These are phyloP conservation scores for Rhodotorula sp. DNA, from an alignment of 1,284 basidiomycete genomes.

Conservation along the genomic window DNA sequence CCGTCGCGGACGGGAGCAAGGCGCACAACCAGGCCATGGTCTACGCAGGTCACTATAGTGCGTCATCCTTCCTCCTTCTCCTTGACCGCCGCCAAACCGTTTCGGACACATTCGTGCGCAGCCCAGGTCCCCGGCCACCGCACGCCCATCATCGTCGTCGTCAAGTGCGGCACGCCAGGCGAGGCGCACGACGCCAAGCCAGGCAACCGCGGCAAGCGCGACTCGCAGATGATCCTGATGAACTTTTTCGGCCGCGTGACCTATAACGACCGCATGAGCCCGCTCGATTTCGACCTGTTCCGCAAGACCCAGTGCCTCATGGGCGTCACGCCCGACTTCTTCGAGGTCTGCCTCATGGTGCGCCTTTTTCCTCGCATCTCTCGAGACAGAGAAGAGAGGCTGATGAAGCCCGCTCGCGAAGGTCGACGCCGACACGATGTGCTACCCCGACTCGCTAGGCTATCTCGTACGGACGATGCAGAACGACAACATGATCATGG, in stretches of 20 bases:
- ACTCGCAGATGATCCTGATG: slow-evolving; percentile 98
- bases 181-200: slow-evolving; percentile 90
- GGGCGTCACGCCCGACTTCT: slow-evolving; percentile 99
- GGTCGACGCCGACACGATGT: slow-evolving; percentile 98
- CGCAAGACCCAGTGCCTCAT: slow-evolving; percentile 93
- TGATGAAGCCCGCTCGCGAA: slow-evolving; percentile 50
- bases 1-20: slow-evolving; percentile 87
- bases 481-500: slow-evolving; percentile 98
- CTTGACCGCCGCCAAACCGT: not conserved
- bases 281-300: slow-evolving; percentile 97
- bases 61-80: slow-evolving; percentile 50
- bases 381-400: not conserved
- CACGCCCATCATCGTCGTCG: slow-evolving; percentile 91
- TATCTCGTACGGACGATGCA: slow-evolving; percentile 97
- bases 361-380: slow-evolving; percentile 46
- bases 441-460: slow-evolving; percentile 80
- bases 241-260: slow-evolving; percentile 99
- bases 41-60: slow-evolving; percentile 98
- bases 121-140: slow-evolving; percentile 67
- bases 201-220: slow-evolving; percentile 97
- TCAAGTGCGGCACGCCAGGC: slow-evolving; percentile 85
- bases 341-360: slow-evolving; percentile 96
- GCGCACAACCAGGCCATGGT: slow-evolving; percentile 94
- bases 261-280: slow-evolving; percentile 98
- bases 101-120: slow-evolving; percentile 59